phyloP scores from a whole-genome alignment of 352 stramenopile species.

The Plasmopara halstedii region DNA sequence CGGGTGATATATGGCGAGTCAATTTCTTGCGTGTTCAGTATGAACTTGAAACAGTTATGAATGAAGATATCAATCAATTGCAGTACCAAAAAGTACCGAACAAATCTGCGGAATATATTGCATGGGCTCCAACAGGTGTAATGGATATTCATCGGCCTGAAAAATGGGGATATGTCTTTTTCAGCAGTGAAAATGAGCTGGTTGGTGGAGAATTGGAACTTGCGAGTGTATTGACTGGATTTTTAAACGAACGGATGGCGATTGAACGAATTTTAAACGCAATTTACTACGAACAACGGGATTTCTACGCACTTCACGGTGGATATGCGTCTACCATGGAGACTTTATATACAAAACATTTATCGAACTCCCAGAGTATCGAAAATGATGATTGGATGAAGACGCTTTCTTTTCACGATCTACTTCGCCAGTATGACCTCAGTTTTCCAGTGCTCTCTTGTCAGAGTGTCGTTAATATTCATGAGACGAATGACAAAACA shows the following conservation, averaged over 20 bases:
- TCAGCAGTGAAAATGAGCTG: constrained; percentile 37
- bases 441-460: constrained; percentile 22
- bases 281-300: constrained; percentile 63
- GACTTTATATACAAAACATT: constrained; percentile 25
- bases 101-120: constrained; percentile 57
- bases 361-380: not conserved
- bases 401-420: constrained; percentile 20
- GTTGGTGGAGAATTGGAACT: constrained; percentile 34
- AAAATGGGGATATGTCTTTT: constrained; percentile 64
- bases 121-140: constrained; percentile 63
- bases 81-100: constrained; percentile 46
- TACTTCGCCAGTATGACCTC: constrained; percentile 28
- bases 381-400: constrained; percentile 3
- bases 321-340: constrained; percentile 37
- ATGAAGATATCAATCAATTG: constrained; percentile 38
- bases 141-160: constrained; percentile 74
- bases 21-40: constrained; percentile 90
- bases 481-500: not conserved
- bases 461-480: constrained; percentile 6
- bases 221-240: constrained; percentile 20
- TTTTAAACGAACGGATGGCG: constrained; percentile 40
- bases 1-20: constrained; percentile 72
- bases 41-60: constrained; percentile 34
- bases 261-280: constrained; percentile 55
- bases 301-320: constrained; percentile 31